Conservation (phyloP, 108 stramenopile genomes). For the Nannochloropsis salina region DNA sequence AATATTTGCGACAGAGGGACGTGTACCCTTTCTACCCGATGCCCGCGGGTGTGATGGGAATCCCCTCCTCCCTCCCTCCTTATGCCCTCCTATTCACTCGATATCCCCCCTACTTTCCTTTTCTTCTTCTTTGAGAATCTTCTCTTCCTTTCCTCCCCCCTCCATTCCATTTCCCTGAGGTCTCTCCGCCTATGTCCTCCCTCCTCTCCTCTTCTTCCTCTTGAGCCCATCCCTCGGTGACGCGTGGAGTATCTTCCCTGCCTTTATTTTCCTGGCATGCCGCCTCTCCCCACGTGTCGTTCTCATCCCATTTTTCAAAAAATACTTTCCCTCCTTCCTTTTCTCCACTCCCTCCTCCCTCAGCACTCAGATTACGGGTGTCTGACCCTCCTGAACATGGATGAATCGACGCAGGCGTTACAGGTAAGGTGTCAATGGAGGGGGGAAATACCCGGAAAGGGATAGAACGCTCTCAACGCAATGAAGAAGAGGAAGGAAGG, state of each 20-base stretch:
- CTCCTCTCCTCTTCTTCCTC: no score
- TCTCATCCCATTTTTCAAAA: not conserved
- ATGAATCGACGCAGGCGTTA: not conserved
- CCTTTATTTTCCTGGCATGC: no score
- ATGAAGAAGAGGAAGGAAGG: no score
- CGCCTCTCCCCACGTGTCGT: not conserved
- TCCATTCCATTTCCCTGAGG: no score
- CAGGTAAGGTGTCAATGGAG: not conserved
- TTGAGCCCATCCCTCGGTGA: no score
- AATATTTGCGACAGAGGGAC: no score
- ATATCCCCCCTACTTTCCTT: not conserved
- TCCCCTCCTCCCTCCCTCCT: not conserved
- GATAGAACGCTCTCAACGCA: no score
- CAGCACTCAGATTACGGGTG: not conserved
- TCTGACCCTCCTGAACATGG: slow-evolving; percentile 4
- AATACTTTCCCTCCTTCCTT: not conserved
- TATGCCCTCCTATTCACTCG: not conserved
- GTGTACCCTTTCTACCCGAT: no score
- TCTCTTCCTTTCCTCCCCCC: no score
- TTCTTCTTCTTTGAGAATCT: not conserved
- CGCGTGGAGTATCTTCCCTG: no score
- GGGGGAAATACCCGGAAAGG: no score
- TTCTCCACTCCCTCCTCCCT: not conserved
- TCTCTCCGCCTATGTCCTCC: no score
- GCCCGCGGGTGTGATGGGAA: not conserved